A percentile compares a stretch with the other conserved stretches of the same genome.
phyloP scores from a whole-genome alignment of 1,284 basidiomycete species.

The Ceratobasidium theobromae region DNA sequence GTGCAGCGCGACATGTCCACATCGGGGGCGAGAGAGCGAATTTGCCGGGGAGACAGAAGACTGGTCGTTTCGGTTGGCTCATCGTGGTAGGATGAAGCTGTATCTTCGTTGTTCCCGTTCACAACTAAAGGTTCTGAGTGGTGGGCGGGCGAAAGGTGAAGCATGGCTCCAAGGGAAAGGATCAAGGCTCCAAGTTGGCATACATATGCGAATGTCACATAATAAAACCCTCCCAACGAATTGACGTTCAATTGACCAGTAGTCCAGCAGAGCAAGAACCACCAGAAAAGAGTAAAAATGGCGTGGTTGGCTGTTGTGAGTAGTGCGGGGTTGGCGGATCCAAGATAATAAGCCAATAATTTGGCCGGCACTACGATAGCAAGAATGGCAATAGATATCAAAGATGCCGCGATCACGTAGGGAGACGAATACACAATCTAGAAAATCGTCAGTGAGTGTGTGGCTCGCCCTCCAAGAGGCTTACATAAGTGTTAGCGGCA shows the following conservation, averaged over 20 bases:
- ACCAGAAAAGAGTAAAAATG: conserved; percentile 48
- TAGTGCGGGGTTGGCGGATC: not conserved
- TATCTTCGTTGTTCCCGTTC: conserved; percentile 30
- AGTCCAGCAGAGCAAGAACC: conserved; percentile 55
- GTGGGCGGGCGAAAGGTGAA: not conserved
- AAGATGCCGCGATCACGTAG: conserved; percentile 29
- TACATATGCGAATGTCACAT: conserved; percentile 58
- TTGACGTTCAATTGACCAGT: conserved; percentile 50
- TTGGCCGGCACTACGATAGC: conserved; percentile 14
- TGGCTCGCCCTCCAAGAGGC: not conserved
- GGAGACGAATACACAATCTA: conserved; percentile 35
- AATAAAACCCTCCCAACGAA: conserved; percentile 57
- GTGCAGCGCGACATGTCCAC: conserved; percentile 3
- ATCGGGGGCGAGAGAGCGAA: too few relatives aligned
- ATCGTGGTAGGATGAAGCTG: not conserved
- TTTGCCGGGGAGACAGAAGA: too few relatives aligned
- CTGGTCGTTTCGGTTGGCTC: conserved; percentile 33
- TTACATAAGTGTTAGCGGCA: conserved; percentile 31
- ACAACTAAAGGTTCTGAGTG: conserved; percentile 39
- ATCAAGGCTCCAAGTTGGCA: conserved; percentile 53
- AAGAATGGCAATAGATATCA: conserved; percentile 29
- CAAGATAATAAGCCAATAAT: conserved; percentile 13
- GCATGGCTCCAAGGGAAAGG: conserved; percentile 48
- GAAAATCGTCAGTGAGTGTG: not conserved
- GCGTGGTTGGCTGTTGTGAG: not conserved